These are phyloP conservation scores for Pyricularia grisea DNA, from an alignment of 2,329 filamentous ascomycete genomes.

Conservation along the genomic window DNA sequence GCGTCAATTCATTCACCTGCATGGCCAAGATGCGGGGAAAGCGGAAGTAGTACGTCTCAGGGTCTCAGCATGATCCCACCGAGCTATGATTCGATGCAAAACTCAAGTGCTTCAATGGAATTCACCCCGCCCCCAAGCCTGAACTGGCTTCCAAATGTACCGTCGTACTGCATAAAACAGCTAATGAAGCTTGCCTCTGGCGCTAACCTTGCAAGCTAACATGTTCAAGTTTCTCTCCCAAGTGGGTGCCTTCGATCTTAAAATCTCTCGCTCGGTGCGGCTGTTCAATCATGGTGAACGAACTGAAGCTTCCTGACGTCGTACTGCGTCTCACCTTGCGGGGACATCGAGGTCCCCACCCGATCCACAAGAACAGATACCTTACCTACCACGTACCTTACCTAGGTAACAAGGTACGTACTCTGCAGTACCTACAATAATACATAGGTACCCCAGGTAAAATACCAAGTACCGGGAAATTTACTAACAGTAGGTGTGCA, in stretches of 20 bases:
- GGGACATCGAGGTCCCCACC: background rate
- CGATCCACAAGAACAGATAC: background rate
- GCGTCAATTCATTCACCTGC: background rate
- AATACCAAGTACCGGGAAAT: no score
- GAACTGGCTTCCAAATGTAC: background rate
- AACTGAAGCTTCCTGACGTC: background rate
- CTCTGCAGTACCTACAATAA: no score
- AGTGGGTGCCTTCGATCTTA: background rate
- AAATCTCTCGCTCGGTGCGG: background rate
- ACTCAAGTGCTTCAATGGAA: no score
- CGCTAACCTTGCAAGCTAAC: background rate
- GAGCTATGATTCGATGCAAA: background rate
- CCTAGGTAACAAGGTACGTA: no score
- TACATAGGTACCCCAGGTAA: no score
- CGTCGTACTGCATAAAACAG: background rate
- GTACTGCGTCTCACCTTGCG: background rate
- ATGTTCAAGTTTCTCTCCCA: background rate
- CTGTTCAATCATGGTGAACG: background rate
- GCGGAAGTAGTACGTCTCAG: background rate
- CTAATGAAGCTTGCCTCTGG: background rate
- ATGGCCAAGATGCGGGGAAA: background rate
- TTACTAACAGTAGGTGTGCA: no score
- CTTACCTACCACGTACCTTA: no score
- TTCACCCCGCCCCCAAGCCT: background rate
- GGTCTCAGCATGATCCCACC: background rate